Conservation (phyloP, 2,329 filamentous ascomycete genomes). For the Alternaria dauci region DNA sequence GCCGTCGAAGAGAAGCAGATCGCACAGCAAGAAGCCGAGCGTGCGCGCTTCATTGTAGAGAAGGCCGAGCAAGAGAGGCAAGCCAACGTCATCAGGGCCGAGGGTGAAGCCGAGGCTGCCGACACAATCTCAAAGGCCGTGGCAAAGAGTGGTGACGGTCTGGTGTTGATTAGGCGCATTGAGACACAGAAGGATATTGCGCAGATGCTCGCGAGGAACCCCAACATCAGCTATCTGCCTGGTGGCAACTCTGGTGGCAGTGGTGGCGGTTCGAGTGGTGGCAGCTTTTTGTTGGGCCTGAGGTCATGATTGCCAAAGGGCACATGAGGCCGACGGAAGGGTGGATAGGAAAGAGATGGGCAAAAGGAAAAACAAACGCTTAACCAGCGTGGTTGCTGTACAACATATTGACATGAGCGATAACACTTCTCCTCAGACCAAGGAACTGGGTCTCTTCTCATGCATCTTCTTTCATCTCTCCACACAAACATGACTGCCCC, state of each 20-base stretch:
- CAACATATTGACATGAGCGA: conserved; percentile 33
- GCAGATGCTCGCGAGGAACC: conserved; percentile 84
- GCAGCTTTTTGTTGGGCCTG: conserved; percentile 73
- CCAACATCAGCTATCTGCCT: conserved; percentile 94
- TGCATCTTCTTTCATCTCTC: not conserved
- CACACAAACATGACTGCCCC: not conserved
- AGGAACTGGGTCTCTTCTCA: conserved; percentile 4
- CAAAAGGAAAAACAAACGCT: conserved; percentile 21
- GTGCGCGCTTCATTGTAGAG: conserved; percentile 97
- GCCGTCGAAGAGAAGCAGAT: conserved; percentile 99
- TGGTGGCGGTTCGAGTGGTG: conserved; percentile 66
- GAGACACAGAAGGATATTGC: conserved; percentile 97
- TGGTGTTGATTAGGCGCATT: conserved; percentile 96
- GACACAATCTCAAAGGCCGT: conserved; percentile 96
- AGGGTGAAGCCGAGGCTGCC: conserved; percentile 96
- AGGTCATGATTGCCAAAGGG: conserved; percentile 52
- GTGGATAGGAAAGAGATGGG: not conserved
- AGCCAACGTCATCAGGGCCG: conserved; percentile 96
- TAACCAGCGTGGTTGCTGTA: conserved; percentile 42
- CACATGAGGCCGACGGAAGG: not conserved
- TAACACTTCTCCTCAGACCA: conserved; percentile 17
- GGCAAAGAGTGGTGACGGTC: conserved; percentile 88
- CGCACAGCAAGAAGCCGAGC: conserved; percentile 97
- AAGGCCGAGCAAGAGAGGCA: conserved; percentile 98
- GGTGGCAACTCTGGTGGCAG: conserved; percentile 68